Base-by-base conservation (phyloP, 257 asterid genomes). In the Fraxinus americana region DNA sequence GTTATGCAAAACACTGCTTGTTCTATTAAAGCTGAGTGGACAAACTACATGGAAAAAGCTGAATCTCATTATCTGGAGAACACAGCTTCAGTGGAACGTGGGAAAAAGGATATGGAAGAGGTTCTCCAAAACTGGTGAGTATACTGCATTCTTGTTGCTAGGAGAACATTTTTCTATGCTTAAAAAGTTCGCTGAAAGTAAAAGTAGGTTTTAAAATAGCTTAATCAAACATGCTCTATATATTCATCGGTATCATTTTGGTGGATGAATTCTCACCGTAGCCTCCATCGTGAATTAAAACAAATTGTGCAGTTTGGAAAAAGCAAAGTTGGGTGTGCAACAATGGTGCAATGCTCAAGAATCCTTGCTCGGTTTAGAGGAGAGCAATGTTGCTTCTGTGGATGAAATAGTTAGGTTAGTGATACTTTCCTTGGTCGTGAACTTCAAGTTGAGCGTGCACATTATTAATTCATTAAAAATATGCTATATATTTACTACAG, bases 291-390 rank as follows among this genome's bases (percentile, higher is more conserved):
- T 45, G 29, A 70, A 48, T 13, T 29, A 71, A 71, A 32, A 67
- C 21, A 66, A 72, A 71, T 19, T 50, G 19, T 77, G 86, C 94
- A 96, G 99, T 78, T 73, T 92, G 94, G 92, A 89, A 76, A 91
- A 91, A 85, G 95, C 97, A 73, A 92, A 92, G 86, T 75, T 88
- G 85, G 97, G 98, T 39, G 90, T 93, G 30, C 87, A 88, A 79
- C 98, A 96, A 69, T 96, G 99, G 99, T 85, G 73, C 21, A 87
- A 79, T 77, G 98, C 98, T 57, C 95, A 92, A 81, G 88, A 86
- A 71, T 92, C 98, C 63, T 81, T 96, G 89, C 82, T 90, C 79
- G 76, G 79, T 85, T 85, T 92, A 16, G 98, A 96, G 86, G 91
- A 86, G 86, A 85, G 80, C 67, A 93, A 94, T 73, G 89, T 94